Conservation (phyloP, 2,329 filamentous ascomycete genomes). For the Sclerotinia trifoliorum region DNA sequence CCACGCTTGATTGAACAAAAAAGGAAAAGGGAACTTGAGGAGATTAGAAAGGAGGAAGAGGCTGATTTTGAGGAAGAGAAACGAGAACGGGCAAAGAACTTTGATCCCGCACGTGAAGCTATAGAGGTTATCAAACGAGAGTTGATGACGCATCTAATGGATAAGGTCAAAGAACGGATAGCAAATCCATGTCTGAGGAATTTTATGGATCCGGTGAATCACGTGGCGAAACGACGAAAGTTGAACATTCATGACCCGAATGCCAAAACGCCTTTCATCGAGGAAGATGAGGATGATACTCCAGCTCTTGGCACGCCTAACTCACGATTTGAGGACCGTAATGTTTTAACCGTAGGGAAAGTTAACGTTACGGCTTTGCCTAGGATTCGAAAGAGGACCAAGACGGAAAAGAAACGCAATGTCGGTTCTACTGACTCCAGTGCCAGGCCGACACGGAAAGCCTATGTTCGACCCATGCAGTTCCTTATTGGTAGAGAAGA, state of each 20-base stretch:
- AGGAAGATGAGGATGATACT: constrained; percentile 58
- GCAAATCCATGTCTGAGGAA: constrained; percentile 78
- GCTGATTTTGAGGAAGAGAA: constrained; percentile 88
- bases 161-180: constrained; percentile 84
- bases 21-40: constrained; percentile 64
- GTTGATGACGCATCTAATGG: constrained; percentile 80
- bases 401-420: constrained; percentile 51
- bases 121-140: constrained; percentile 76
- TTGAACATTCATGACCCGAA: constrained; percentile 73
- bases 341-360: constrained; percentile 47
- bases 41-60: constrained; percentile 69
- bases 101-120: constrained; percentile 87
- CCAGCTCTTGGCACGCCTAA: constrained; percentile 65
- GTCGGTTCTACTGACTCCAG: constrained; percentile 66
- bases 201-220: constrained; percentile 78
- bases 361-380: constrained; percentile 65
- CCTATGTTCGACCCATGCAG: constrained; percentile 74
- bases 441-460: constrained; percentile 61
- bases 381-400: constrained; percentile 64
- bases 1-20: constrained; percentile 46
- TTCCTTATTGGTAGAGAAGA: constrained; percentile 66
- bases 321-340: constrained; percentile 56
- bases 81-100: constrained; percentile 77
- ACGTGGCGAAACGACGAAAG: constrained; percentile 74
- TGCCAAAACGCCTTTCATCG: constrained; percentile 55